Percentiles rank a stretch among this genome's conserved stretches.
Conservation (phyloP, 768 basidiomycete species). For the Podaxis carcinomalis region DNA sequence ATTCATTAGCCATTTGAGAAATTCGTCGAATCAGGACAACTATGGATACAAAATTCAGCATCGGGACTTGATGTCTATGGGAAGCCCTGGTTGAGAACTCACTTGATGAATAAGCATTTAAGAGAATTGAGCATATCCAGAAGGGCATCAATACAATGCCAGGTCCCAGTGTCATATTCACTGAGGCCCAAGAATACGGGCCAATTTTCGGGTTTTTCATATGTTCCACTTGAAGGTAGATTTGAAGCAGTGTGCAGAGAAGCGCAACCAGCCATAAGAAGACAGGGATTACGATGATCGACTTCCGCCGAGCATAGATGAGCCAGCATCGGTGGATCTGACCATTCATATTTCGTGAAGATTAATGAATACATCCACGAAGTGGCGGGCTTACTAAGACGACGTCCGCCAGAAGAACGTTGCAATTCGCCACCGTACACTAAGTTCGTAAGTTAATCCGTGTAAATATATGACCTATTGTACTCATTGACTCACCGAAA, state of each 20-base stretch:
- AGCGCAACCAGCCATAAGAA: background rate
- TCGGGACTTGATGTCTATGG: background rate
- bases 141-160: slow-evolving; percentile 1
- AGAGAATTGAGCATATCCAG: background rate
- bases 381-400: background rate
- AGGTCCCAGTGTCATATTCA: background rate
- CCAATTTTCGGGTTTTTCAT: background rate
- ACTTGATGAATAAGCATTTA: background rate
- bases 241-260: background rate
- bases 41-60: background rate
- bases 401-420: background rate
- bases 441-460: background rate
- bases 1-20: background rate
- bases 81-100: no score
- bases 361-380: background rate
- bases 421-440: background rate
- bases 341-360: background rate
- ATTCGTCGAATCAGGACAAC: background rate
- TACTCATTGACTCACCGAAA: background rate
- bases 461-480: background rate
- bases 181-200: background rate
- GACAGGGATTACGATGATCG: background rate
- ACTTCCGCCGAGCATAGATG: background rate
- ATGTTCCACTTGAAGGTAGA: background rate
- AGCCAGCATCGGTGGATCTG: background rate